Percentiles rank a stretch among this genome's conserved stretches.
phyloP scores from a whole-genome alignment of 176 grass and related monocot species.

The Thinopyrum elongatum region DNA sequence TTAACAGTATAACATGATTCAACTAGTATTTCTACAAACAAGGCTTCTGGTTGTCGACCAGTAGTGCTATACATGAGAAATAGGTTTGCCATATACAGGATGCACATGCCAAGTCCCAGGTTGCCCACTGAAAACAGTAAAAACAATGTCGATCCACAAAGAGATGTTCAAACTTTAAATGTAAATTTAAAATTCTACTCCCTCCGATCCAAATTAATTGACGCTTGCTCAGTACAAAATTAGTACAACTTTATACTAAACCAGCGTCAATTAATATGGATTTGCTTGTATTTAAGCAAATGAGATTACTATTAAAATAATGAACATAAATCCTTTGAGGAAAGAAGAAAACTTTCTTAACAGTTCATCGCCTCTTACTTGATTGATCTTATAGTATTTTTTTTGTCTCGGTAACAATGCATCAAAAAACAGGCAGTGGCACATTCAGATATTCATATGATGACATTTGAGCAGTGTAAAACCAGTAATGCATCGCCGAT shows the following conservation, averaged over 20 bases:
- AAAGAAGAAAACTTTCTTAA: neutral
- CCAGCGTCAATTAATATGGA: too few relatives aligned
- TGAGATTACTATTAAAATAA: neutral
- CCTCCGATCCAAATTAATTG: too few relatives aligned
- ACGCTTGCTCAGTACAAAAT: too few relatives aligned
- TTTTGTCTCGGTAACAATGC: neutral
- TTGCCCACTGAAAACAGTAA: neutral
- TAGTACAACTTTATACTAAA: too few relatives aligned
- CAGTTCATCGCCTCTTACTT: neutral
- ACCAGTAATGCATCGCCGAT: neutral
- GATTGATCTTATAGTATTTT: too few relatives aligned
- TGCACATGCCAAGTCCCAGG: neutral
- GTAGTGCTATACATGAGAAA: neutral
- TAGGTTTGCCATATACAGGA: neutral
- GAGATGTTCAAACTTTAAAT: neutral
- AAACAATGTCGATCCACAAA: neutral
- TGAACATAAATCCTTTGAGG: neutral
- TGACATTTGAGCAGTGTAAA: neutral
- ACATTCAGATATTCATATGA: neutral
- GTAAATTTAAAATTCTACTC: neutral
- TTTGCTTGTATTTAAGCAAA: neutral
- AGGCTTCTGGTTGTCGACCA: neutral
- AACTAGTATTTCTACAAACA: slow-evolving; percentile 12
- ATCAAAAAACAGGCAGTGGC: neutral
- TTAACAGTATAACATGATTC: neutral